These are phyloP conservation scores for Acacia acuminata DNA, from an alignment of 306 rosid species.

Conservation along the genomic window DNA sequence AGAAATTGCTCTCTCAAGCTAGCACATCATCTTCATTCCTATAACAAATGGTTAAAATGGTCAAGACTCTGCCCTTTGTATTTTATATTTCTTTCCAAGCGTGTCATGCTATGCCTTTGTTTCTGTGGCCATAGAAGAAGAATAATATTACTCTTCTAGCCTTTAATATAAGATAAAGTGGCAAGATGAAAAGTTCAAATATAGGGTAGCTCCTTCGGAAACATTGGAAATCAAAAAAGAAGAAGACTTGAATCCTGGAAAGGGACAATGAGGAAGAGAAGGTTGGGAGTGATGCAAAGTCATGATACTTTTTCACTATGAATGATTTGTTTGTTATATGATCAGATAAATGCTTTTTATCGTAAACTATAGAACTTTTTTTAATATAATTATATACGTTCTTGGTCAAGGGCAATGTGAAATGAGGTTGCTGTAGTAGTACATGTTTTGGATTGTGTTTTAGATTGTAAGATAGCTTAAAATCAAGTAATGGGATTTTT, in stretches of 20 bases:
- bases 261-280: not conserved
- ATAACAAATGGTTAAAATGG: too few relatives aligned
- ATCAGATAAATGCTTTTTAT: not conserved
- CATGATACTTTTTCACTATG: not conserved
- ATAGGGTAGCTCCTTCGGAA: not conserved
- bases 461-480: constrained; percentile 13
- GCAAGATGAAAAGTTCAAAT: not conserved
- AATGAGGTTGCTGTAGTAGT: not conserved
- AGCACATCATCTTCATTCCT: too few relatives aligned
- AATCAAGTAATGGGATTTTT: constrained; percentile 2
- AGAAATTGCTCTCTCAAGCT: not conserved
- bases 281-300: not conserved
- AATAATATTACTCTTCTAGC: too few relatives aligned
- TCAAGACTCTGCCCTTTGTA: not conserved
- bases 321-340: not conserved
- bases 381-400: not conserved
- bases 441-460: not conserved
- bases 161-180: too few relatives aligned
- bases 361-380: not conserved
- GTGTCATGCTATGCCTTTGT: not conserved
- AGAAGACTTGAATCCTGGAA: not conserved
- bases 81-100: not conserved
- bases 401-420: not conserved
- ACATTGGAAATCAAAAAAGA: not conserved
- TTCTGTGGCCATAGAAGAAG: not conserved